phyloP scores from a whole-genome alignment of 1,139 yeast species.

The Hansenula sp. region DNA sequence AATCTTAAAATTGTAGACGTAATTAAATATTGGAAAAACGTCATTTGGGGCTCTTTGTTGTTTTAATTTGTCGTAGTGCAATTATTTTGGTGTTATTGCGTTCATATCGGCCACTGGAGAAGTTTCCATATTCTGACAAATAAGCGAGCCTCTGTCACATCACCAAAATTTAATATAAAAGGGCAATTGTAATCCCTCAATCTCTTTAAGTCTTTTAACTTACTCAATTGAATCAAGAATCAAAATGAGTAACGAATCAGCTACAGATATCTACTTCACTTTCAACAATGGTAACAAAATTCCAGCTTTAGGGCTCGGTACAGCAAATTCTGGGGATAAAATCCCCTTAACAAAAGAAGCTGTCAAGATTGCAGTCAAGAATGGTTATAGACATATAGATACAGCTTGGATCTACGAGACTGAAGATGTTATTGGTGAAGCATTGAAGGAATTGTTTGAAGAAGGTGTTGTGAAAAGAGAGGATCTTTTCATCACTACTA shows the following conservation, averaged over 20 bases:
- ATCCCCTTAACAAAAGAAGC: conserved; percentile 27
- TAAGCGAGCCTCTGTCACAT: too few species aligned
- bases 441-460: conserved; percentile 40
- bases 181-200: too few species aligned
- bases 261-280: conserved; percentile 29
- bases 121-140: too few species aligned
- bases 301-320: conserved; percentile 57
- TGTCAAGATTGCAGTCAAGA: conserved; percentile 40
- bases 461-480: conserved; percentile 67
- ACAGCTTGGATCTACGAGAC: conserved; percentile 48
- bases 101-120: too few species aligned
- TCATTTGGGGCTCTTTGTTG: too few species aligned
- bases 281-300: conserved; percentile 46
- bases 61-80: too few species aligned
- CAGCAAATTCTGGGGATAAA: conserved; percentile 36
- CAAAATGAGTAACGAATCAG: conserved; percentile 21
- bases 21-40: too few species aligned
- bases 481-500: conserved; percentile 74
- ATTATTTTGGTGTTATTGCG: too few species aligned
- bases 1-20: too few species aligned
- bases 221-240: neutral
- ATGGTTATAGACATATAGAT: conserved; percentile 48
- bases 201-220: neutral
- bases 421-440: conserved; percentile 44
- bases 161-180: neutral